A percentile compares a stretch with the other conserved stretches of the same genome.
phyloP scores from a whole-genome alignment of 2,329 filamentous ascomycete species.

The Calonectria hawksworthii region DNA sequence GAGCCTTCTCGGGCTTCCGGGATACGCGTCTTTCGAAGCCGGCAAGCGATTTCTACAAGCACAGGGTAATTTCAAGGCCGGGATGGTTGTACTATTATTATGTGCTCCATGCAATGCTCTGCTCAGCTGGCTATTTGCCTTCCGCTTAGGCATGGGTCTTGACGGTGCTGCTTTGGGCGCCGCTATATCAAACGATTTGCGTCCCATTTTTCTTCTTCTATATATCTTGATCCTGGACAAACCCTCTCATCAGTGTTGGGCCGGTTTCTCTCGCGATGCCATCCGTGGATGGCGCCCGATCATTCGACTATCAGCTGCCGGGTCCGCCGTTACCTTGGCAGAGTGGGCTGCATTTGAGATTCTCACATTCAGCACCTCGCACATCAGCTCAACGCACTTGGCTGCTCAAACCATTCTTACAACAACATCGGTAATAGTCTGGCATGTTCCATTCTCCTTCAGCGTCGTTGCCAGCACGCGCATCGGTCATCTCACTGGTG shows the following conservation, averaged over 20 bases:
- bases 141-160: constrained; percentile 59
- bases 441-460: constrained; percentile 60
- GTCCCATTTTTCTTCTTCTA: constrained; percentile 60
- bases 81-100: constrained; percentile 60
- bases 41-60: constrained; percentile 69
- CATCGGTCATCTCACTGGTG: constrained; percentile 58
- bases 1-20: constrained; percentile 64
- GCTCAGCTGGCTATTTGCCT: constrained; percentile 64
- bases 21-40: constrained; percentile 67
- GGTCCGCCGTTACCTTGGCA: constrained; percentile 55
- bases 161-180: constrained; percentile 65
- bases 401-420: constrained; percentile 59
- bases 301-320: constrained; percentile 55
- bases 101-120: constrained; percentile 63
- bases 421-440: constrained; percentile 56
- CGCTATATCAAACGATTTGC: constrained; percentile 63
- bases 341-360: constrained; percentile 61
- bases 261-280: constrained; percentile 54
- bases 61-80: constrained; percentile 66
- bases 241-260: constrained; percentile 49
- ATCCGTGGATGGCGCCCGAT: constrained; percentile 57
- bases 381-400: constrained; percentile 58
- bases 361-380: constrained; percentile 60
- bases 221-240: constrained; percentile 61
- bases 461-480: constrained; percentile 58